Conservation (phyloP, 2,329 filamentous ascomycete genomes). For the Calonectria henricotiae region DNA sequence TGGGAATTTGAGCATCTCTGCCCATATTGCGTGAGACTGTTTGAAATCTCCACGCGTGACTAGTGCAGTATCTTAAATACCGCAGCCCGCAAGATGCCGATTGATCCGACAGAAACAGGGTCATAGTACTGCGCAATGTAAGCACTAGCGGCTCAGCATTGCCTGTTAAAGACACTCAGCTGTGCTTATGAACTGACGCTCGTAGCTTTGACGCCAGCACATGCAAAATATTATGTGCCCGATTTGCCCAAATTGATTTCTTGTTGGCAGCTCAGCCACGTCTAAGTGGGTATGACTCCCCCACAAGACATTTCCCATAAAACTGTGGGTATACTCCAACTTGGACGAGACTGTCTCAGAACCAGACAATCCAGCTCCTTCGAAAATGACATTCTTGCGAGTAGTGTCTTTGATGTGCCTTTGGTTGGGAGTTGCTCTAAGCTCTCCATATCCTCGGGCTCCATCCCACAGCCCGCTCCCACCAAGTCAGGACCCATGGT, state of each 20-base stretch:
- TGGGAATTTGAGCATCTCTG: background rate
- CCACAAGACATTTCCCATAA: background rate
- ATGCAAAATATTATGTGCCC: background rate
- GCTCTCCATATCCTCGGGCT: conserved; percentile 32
- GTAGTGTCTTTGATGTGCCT: conserved; percentile 40
- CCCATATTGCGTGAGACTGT: background rate
- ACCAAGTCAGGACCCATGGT: conserved; percentile 50
- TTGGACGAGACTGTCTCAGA: background rate
- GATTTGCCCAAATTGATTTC: no score
- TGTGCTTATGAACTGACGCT: background rate
- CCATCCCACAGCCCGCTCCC: conserved; percentile 35
- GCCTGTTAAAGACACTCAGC: background rate
- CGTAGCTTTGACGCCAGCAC: background rate
- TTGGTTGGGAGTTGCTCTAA: conserved; percentile 38
- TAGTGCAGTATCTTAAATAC: background rate
- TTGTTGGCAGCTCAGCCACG: conserved; percentile 1
- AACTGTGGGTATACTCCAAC: background rate
- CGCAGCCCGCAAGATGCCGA: conserved; percentile 2
- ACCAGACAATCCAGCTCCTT: background rate
- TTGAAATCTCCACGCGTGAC: background rate
- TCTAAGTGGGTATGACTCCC: conserved; percentile 4
- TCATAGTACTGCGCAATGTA: background rate
- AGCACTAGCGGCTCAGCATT: background rate
- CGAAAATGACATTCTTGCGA: conserved; percentile 40
- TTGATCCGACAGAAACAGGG: background rate